Evolutionary conservation across 805 yeast genomes (phyloP), one percentile per base, ranked within the genome.

Genomic region (Candida maltosa): DNA sequence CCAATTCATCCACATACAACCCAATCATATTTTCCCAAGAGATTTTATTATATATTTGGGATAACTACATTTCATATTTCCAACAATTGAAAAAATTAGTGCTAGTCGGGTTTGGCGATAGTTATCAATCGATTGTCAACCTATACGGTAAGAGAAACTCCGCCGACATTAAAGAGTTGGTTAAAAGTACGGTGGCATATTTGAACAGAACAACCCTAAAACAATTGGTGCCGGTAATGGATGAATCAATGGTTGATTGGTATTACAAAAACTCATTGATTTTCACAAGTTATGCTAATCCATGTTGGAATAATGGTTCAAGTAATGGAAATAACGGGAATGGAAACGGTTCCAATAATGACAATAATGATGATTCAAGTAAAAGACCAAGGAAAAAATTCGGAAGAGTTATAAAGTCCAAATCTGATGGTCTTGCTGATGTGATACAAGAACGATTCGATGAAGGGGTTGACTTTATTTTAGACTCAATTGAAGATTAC

Each of bases 181-280:
- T 83, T 4, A 77, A 78, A 47, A 87, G 91, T 5, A 74, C 83
- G 2, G 76, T 84, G 17, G 78, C 77, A 39, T 87, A 80, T 52
- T 65, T 83, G 20, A 87, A 83, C 43, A 73, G 81, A 32, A 73
- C 80, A 2, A 70, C 74, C n/a, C 65, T 91, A 49, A 76, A 85
- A 45, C 80, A 95, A 2, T 71, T 91, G 29, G 87, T 87, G 4
- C 89, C 96, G 4, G 73, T 87, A 16, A 78, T 88, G 50, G 97
- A 91, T 56, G 97, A 93, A 58, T 77, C 83, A 6, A 74, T 89
- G 62, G 75, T 85, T 12, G 96, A 89, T 52, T 89, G 97, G 96
- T 93, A 80, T 59, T 88, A 79, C 63, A 79, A 80, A 44, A 83
- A 86, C 49, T 87, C 96, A 2, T 73, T 91, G 18, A 76, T 91